Conservation (phyloP, 73 alveolate genomes). For the Paramecium bursaria region DNA sequence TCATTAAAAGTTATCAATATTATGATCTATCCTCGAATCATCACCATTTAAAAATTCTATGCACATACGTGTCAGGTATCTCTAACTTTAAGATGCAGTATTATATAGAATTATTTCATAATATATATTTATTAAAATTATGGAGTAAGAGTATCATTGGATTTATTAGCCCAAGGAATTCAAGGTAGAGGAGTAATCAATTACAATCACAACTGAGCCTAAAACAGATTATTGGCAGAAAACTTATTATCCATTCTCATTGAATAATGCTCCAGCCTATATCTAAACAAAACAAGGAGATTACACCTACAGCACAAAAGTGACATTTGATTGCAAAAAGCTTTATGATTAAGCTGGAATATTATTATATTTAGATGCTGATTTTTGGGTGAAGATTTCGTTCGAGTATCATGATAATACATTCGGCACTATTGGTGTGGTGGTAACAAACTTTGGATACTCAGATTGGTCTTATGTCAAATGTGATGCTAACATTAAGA, state of each 20-base stretch:
- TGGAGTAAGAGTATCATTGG: no score
- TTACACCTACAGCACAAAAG: not conserved
- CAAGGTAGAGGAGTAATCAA: no score
- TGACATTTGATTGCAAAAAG: not conserved
- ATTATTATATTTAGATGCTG: not conserved
- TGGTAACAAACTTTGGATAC: conserved; percentile 25
- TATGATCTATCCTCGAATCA: no score
- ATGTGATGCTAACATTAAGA: not conserved
- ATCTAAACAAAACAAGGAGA: conserved; percentile 3
- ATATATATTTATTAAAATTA: no score
- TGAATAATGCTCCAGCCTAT: conserved; percentile 32
- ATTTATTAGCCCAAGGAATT: no score
- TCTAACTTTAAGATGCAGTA: no score
- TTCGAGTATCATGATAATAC: not conserved
- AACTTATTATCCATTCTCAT: conserved; percentile 17
- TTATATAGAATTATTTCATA: no score
- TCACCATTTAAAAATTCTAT: no score
- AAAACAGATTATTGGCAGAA: conserved; percentile 22
- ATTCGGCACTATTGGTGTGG: conserved; percentile 9
- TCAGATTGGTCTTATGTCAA: conserved; percentile 22
- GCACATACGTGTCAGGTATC: no score
- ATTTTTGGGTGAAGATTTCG: conserved; percentile 21
- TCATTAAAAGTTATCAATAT: no score
- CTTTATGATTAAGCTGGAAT: conserved; percentile 55
- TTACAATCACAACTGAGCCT: not conserved